Base-by-base conservation (phyloP, 2,329 filamentous ascomycete genomes). In the Pseudogymnoascus sp. region DNA sequence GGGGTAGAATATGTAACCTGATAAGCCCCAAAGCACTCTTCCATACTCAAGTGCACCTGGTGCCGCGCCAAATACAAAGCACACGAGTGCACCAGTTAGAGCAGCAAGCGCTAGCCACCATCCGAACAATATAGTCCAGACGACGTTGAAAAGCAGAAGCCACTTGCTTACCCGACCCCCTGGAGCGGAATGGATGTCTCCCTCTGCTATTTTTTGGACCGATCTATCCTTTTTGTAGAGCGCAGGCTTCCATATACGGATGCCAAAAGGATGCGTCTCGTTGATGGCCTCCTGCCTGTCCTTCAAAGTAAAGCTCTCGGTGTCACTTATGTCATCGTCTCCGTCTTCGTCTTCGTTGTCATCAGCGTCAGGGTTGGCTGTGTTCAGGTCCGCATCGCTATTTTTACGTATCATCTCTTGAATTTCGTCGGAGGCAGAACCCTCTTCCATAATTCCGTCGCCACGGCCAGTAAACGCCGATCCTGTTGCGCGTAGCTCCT, bases 231-330 rank as follows among this genome's bases (percentile, higher is more conserved):
- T 99, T 76, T 99, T 99, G 81, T 99, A 99, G 65, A 99, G 75
- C 1, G 94, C 95, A 43, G 94, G 94, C 74, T 99, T 99, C 94
- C 94, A 99, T 65, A 99, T 90, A 72, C 95, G 87, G 72, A 99
- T 97, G 79, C 94, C 94, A 69, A 99, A 99, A 0, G 94, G 94
- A 79, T 99, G 94, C 0, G 94, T 99, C 73, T 96, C 88, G 76
- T 99, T 99, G 79, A 99, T 99, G 66, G 94, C 94, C 72, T 96
- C 87, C 75, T 99, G 94, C 61, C 94, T 86, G 74, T 99, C 94
- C 74, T 95, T 96, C 68, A 99, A 82, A 0, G 94, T 99, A 73
- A 99, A 99, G 77, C 93, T 97, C 76, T 97, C 94, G 1, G 94
- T 89, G 68, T 97, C 94, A 73, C 93, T 97, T 59, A 92, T 70